Evolutionary conservation across 345 rosid species (phyloP), one percentile per base, ranked within the genome.

Genomic region (Hypericum androsaemum): DNA sequence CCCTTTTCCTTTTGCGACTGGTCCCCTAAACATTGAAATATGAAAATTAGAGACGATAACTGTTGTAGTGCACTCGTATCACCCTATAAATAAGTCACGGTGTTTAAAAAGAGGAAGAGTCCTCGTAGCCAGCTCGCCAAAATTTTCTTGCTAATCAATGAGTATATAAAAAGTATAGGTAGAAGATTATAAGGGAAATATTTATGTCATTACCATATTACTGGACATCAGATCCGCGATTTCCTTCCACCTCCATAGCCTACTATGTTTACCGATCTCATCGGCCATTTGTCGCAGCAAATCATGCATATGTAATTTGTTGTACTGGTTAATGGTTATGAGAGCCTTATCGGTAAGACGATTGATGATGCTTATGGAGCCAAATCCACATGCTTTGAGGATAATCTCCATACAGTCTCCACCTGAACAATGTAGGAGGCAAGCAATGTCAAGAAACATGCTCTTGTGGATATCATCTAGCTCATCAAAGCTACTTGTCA

Each of bases 191-290:
- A 22, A 22, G 32, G 32, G 32, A 1, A 22, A 22, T 22, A 22
- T 22, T 22, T 0, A 8, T 7, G 8, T 22, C 22, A 50, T 43
- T 43, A 68, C 68, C 53, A 9, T 39, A 7, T 53, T 16, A 8
- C 22, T 15, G 8, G 0, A 10, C n/a, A 63, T 5, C 7, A 58
- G 43, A 16, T 35, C n/a, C 10, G 4, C 6, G 10, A 60, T 47
- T 8, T 68, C 64, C 39, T 48, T 10, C 6, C n/a, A 44, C 0
- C n/a, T 0, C 62, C 68, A 63, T 12, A 68, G 43, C 43, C 73
- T 53, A n/a, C 53, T 64, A 16, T 53, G 50, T 36, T 8, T 28
- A 8, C 57, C 48, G 0, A 40, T 56, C 5, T 63, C 58, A 0
- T 39, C 35, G 13, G 32, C 52, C 52, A 47, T 47, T 7, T 47